phyloP scores from a whole-genome alignment of 345 rosid species.

The Draba incana region DNA sequence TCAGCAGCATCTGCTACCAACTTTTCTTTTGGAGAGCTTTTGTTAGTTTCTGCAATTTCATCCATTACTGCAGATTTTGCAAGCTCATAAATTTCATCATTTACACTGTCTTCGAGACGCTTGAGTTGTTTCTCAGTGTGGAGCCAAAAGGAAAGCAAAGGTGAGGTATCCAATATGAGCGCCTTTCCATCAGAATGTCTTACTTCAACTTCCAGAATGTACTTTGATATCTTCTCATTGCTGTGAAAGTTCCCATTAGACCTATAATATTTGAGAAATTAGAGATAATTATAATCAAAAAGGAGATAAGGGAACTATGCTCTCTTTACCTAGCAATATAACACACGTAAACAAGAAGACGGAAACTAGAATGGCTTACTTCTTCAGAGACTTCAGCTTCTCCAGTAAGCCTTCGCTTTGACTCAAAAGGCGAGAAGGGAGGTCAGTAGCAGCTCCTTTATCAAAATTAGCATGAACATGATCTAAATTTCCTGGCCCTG shows the following conservation, averaged over 20 bases:
- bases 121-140: slow-evolving; percentile 79
- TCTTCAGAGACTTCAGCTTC: slow-evolving; percentile 69
- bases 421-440: slow-evolving; percentile 54
- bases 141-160: slow-evolving; percentile 77
- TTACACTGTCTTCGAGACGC: slow-evolving; percentile 62
- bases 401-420: slow-evolving; percentile 67
- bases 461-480: slow-evolving; percentile 43
- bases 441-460: slow-evolving; percentile 43
- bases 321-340: slow-evolving; percentile 24
- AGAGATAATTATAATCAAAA: slow-evolving; percentile 22
- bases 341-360: slow-evolving; percentile 18
- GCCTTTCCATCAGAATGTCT: slow-evolving; percentile 84
- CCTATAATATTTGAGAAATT: slow-evolving; percentile 47
- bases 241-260: slow-evolving; percentile 52
- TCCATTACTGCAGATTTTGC: slow-evolving; percentile 65
- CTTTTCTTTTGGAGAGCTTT: slow-evolving; percentile 41
- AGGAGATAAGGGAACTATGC: neutral
- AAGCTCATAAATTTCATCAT: slow-evolving; percentile 67
- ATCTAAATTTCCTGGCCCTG: slow-evolving; percentile 31
- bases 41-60: slow-evolving; percentile 46
- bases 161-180: slow-evolving; percentile 55
- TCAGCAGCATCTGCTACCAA: slow-evolving; percentile 36
- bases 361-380: slow-evolving; percentile 50
- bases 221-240: slow-evolving; percentile 59
- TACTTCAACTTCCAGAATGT: slow-evolving; percentile 68